Conservation (phyloP, 1,284 basidiomycete genomes). For the Ceratobasidium sp. region DNA sequence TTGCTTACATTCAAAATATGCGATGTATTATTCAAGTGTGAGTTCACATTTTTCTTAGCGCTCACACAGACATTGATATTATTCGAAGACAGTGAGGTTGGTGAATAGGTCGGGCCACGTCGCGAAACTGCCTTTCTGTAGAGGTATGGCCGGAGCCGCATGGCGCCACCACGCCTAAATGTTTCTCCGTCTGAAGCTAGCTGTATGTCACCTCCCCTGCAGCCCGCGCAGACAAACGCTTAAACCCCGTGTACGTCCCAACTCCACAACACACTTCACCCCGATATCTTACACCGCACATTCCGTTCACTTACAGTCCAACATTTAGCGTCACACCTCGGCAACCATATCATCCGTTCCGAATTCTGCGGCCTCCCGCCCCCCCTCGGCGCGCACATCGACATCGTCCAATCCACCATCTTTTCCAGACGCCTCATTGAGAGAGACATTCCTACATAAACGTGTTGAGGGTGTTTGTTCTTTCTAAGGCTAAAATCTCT, state of each 20-base stretch:
- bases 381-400: constrained; percentile 65
- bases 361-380: constrained; percentile 70
- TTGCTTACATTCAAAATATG: constrained; percentile 13
- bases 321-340: constrained; percentile 66
- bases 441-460: constrained; percentile 57
- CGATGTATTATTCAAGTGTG: constrained; percentile 18
- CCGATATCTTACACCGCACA: not conserved
- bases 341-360: constrained; percentile 65
- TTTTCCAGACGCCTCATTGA: constrained; percentile 68
- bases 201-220: constrained; percentile 25
- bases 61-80: not conserved
- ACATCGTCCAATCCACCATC: constrained; percentile 70
- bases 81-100: constrained; percentile 14
- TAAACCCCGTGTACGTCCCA: constrained; percentile 57
- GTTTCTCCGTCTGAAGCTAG: constrained; percentile 39
- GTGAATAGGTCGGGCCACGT: constrained; percentile 28
- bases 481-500: constrained; percentile 59
- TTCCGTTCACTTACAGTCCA: constrained; percentile 60
- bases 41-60: not conserved
- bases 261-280: not conserved
- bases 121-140: constrained; percentile 28
- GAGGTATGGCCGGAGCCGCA: constrained; percentile 38
- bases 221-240: constrained; percentile 35
- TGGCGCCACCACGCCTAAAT: constrained; percentile 4
- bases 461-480: constrained; percentile 51